Base-by-base conservation (phyloP, 163 green algal species). In the Volvox carteri region DNA sequence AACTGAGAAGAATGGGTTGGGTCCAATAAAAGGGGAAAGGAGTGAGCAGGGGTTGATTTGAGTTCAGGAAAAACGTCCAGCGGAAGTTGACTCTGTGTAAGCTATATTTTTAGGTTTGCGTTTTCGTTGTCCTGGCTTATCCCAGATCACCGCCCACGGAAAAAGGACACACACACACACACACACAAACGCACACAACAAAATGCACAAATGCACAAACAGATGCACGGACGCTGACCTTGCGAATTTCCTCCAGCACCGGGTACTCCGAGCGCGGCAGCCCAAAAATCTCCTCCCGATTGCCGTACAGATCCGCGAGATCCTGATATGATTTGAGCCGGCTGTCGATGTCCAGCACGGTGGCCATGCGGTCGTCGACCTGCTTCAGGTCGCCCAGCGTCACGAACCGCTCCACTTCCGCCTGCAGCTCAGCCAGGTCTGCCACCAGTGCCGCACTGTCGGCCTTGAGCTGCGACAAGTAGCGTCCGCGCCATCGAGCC, bases 261-360 rank as follows among this genome's bases (percentile, higher is more conserved):
- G 94, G 91, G 81, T 95, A 93, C n/a, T 96, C 91, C 0, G 92
- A 94, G n/a, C 88, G 84, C 4, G 94, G 86, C 86, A 96, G 90
- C 41, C 86, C 83, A 65, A 96, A 96, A 89, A 97, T 96, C 46
- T 92, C 85, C 90, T 97, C 95, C 9, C 91, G 78, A 19, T 88
- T 90, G 52, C 90, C 88, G 86, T 97, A 97, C 70, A 96, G 79
- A 35, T 95, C 94, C 23, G 94, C 85, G 52, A 93, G 87, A 56
- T 94, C 65, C 75, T 93, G 78, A 48, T 88, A 86, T n/a, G 65
- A 70, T 16, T 90, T 65, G 50, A 91, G 87, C 44, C 90, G 79
- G 16, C 70, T 48, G 90, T 97, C 94, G 39, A 97, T 92, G 89
- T 97, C 95, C 77, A 94, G 85, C 44, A 93, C 91, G 0, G 72